Evolutionary conservation across 2,329 filamentous ascomycete genomes (phyloP), one percentile per base, ranked within the genome.

Genomic region (Trichophyton rubrum): DNA sequence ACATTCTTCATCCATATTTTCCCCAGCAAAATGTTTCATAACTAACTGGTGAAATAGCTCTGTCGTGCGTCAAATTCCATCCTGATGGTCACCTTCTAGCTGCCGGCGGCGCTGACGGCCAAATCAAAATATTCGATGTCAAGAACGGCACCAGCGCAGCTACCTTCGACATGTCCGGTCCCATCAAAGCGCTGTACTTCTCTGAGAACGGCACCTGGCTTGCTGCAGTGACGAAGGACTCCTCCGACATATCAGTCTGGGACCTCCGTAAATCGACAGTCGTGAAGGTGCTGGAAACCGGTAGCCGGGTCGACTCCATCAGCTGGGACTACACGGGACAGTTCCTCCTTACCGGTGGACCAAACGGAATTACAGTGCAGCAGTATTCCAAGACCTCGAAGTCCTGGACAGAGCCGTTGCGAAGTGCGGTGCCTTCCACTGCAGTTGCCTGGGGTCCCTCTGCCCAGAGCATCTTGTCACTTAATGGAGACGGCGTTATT

Each of bases 171-270:
- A 74, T 79, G 62, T 70, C 74, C 24, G 84, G 85, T 0, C 85
- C 90, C 0, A 81, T 96, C 2, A 84, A 88, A 67, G 83, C 85
- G 9, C 77, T 99, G 45, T 80, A 82, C 62, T 99, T 99, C 75
- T 96, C 91, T 0, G 93, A 99, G 73, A 99, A 99, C 67, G 93
- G 93, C 24, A 96, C 89, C 68, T 97, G 91, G 89, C 85, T 99
- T 65, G 92, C 92, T 1, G 88, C 90, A 3, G 86, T 86, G 6
- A 85, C 87, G 62, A 85, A 90, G 72, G 85, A 85, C 33, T 88
- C 90, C 65, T 88, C 85, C 22, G 86, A 80, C 24, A 86, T 96
- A 41, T 88, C 88, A 8, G 84, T 97, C 60, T 97, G 95, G 79
- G 92, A 97, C 73, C 80, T 99, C 63, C 86, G 93, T 67, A 96